Conservation (phyloP, 371 early-diverging fungal genomes). For the Rhizopus delemar region DNA sequence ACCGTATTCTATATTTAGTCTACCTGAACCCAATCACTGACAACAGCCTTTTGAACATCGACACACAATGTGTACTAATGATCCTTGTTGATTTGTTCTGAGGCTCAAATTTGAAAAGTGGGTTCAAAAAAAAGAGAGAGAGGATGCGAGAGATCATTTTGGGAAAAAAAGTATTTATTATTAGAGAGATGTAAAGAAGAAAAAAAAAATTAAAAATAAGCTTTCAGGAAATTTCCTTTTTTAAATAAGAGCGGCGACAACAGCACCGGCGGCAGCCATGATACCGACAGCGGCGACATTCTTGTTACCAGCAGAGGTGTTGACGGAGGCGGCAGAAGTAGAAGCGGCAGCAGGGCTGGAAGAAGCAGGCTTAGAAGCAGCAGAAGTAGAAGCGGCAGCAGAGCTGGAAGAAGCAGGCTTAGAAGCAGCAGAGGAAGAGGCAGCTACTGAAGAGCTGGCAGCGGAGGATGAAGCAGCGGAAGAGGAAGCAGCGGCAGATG, state of each 20-base stretch:
- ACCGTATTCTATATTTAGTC: no score
- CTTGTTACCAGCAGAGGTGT: conserved; percentile 28
- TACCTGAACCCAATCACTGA: no score
- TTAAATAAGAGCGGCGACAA: conserved; percentile 32
- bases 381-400: conserved; percentile 6
- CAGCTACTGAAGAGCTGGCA: conserved; percentile 6
- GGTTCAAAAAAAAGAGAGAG: no score
- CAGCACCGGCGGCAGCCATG: conserved; percentile 33
- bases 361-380: not conserved
- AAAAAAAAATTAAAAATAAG: no score
- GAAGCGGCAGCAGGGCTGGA: conserved; percentile 11
- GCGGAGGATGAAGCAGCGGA: conserved; percentile 1
- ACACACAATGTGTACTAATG: no score
- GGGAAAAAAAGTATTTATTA: no score
- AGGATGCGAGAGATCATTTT: no score
- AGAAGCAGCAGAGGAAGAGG: conserved; percentile 13
- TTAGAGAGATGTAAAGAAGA: no score
- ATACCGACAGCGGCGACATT: conserved; percentile 30
- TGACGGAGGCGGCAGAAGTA: conserved; percentile 7
- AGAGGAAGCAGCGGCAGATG: conserved; percentile 5
- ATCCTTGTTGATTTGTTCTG: no score
- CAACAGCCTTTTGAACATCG: no score
- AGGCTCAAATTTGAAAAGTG: no score
- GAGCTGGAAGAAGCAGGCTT: not conserved
- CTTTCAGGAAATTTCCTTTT: not conserved